phyloP scores from a whole-genome alignment of 108 stramenopile species.

The Cyclotella baltica region DNA sequence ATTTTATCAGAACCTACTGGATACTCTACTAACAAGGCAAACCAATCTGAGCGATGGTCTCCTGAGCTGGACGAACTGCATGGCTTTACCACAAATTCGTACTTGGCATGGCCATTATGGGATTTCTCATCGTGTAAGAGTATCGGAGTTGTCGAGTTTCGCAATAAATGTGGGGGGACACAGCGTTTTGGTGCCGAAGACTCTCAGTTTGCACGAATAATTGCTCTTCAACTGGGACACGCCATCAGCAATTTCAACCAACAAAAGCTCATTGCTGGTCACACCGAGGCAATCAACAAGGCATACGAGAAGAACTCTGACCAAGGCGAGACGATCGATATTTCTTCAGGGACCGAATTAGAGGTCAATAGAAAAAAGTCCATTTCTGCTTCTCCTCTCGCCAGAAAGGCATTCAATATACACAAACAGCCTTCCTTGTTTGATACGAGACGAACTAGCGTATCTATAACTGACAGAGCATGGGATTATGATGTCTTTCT shows the following conservation, averaged over 20 bases:
- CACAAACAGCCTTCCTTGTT: conserved; percentile 35
- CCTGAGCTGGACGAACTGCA: conserved; percentile 44
- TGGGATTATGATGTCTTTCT: conserved; percentile 60
- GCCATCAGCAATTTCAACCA: conserved; percentile 52
- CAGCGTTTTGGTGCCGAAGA: conserved; percentile 39
- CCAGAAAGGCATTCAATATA: conserved; percentile 32
- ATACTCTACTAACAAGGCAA: conserved; percentile 25
- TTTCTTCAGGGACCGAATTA: conserved; percentile 31
- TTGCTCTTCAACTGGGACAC: conserved; percentile 56
- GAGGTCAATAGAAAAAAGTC: conserved; percentile 8
- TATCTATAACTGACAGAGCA: conserved; percentile 42
- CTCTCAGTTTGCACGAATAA: conserved; percentile 50
- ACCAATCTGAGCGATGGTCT: conserved; percentile 42
- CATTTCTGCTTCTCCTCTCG: not conserved
- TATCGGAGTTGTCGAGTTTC: conserved; percentile 54
- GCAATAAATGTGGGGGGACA: conserved; percentile 45
- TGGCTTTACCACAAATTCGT: conserved; percentile 43
- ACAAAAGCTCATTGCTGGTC: conserved; percentile 52
- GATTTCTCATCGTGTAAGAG: conserved; percentile 35
- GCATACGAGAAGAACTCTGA: conserved; percentile 62
- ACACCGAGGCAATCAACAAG: conserved; percentile 52
- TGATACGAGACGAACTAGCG: conserved; percentile 34
- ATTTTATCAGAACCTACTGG: conserved; percentile 45
- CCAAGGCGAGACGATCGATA: conserved; percentile 47
- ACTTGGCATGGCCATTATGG: conserved; percentile 58